These are phyloP conservation scores for Daldinia concentrica DNA, from an alignment of 495 filamentous ascomycete species.

Conservation along the genomic window DNA sequence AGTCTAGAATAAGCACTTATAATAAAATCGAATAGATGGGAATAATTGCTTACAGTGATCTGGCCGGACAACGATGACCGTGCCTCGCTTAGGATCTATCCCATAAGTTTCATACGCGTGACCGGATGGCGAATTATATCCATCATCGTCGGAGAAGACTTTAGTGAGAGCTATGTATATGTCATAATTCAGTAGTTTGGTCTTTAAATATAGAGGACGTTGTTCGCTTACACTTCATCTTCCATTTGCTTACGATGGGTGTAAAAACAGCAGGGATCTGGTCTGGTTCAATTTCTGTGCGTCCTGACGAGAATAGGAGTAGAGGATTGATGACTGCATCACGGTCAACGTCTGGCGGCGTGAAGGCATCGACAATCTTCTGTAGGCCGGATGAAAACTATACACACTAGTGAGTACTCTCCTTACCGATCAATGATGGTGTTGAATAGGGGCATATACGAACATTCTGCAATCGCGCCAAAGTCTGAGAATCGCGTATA, in stretches of 20 bases:
- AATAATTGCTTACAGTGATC: constrained; percentile 68
- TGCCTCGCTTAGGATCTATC: constrained; percentile 62
- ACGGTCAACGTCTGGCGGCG: constrained; percentile 53
- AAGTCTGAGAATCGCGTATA: constrained; percentile 47
- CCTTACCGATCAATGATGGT: not conserved
- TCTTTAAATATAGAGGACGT: not conserved
- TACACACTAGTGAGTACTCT: not conserved
- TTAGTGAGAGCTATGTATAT: constrained; percentile 64
- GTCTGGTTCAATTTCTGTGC: constrained; percentile 65
- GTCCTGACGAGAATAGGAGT: constrained; percentile 63
- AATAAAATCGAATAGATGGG: constrained; percentile 4
- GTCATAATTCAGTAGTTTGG: not conserved
- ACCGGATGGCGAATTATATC: constrained; percentile 71
- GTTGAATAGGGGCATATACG: constrained; percentile 27
- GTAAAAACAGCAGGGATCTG: constrained; percentile 68
- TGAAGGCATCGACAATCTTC: constrained; percentile 56
- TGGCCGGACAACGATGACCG: constrained; percentile 68
- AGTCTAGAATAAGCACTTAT: constrained; percentile 18
- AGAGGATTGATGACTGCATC: constrained; percentile 71
- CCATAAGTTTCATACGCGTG: constrained; percentile 70
- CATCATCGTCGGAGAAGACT: constrained; percentile 72
- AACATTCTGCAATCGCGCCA: constrained; percentile 56
- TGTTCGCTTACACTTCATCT: constrained; percentile 61
- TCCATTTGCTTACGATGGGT: constrained; percentile 66
- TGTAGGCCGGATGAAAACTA: constrained; percentile 47